phyloP scores from a whole-genome alignment of 768 basidiomycete species.

The Paxillus ammoniavirescens region DNA sequence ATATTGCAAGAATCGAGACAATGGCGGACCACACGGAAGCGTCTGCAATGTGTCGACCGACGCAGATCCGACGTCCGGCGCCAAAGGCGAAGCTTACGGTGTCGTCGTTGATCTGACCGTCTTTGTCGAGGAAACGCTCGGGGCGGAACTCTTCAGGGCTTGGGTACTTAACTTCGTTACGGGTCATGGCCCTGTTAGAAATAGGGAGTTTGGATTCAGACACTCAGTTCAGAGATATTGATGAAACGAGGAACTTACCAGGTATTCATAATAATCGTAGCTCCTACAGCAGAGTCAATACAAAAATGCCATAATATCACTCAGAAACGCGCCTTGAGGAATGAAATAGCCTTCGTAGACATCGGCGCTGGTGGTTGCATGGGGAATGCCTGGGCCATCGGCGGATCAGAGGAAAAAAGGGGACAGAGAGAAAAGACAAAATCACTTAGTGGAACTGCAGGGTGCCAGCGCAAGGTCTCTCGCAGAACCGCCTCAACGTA shows the following conservation, averaged over 20 bases:
- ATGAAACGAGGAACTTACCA: conserved; percentile 11
- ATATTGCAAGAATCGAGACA: conserved; percentile 32
- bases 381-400: conserved; percentile 28
- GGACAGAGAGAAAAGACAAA: background rate
- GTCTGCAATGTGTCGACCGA: conserved; percentile 44
- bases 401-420: background rate
- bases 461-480: conserved; percentile 37
- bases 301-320: background rate
- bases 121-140: conserved; percentile 31
- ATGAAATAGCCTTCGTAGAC: conserved; percentile 51
- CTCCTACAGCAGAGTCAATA: conserved; percentile 12
- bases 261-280: conserved; percentile 29
- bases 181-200: conserved; percentile 28
- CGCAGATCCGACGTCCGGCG: conserved; percentile 36
- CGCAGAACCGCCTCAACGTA: conserved; percentile 30
- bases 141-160: conserved; percentile 35
- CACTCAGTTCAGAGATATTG: background rate
- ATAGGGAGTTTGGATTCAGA: background rate
- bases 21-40: conserved; percentile 38
- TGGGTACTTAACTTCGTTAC: conserved; percentile 33
- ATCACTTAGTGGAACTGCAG: conserved; percentile 33
- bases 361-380: conserved; percentile 37
- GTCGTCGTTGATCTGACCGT: conserved; percentile 26
- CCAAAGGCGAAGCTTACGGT: conserved; percentile 33
- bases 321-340: conserved; percentile 42